phyloP scores from a whole-genome alignment of 176 grass and related monocot species.

The Carex parvula region DNA sequence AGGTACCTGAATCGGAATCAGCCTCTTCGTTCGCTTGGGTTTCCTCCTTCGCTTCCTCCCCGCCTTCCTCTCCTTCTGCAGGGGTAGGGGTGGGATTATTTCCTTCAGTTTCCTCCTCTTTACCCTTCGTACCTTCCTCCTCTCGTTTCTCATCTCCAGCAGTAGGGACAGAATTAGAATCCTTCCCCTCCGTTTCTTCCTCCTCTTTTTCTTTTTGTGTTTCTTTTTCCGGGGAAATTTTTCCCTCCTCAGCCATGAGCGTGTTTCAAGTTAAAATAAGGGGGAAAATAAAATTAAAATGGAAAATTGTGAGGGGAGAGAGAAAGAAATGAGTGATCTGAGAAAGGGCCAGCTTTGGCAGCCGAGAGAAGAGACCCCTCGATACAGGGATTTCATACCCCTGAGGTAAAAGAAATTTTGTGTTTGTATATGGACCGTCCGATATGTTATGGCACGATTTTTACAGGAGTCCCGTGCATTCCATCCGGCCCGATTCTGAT shows the following conservation, averaged over 20 bases:
- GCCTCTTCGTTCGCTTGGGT: slow-evolving; percentile 6
- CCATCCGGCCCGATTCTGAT: too few relatives aligned
- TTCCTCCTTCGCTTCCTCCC: too few relatives aligned
- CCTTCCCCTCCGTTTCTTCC: neutral
- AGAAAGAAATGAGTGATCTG: slow-evolving; percentile 26
- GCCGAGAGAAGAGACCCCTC: slow-evolving; percentile 23
- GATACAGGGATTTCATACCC: neutral
- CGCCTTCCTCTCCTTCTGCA: neutral
- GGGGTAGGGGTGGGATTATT: neutral
- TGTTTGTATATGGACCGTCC: too few relatives aligned
- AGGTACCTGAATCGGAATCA: slow-evolving; percentile 13
- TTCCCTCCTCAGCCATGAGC: slow-evolving; percentile 32
- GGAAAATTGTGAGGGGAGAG: neutral
- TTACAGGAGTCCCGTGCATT: too few relatives aligned
- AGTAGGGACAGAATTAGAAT: slow-evolving; percentile 2
- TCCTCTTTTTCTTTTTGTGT: neutral
- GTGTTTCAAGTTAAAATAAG: slow-evolving; percentile 15
- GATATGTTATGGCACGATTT: too few relatives aligned
- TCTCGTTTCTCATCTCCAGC: neutral
- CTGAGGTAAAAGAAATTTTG: too few relatives aligned
- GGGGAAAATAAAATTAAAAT: slow-evolving; percentile 7
- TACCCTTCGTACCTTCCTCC: slow-evolving; percentile 1
- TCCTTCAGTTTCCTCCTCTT: neutral
- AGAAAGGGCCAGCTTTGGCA: slow-evolving; percentile 33
- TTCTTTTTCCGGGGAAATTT: slow-evolving; percentile 18